phyloP scores from a whole-genome alignment of 441 rosid genomes.

The Melastoma candidum region DNA sequence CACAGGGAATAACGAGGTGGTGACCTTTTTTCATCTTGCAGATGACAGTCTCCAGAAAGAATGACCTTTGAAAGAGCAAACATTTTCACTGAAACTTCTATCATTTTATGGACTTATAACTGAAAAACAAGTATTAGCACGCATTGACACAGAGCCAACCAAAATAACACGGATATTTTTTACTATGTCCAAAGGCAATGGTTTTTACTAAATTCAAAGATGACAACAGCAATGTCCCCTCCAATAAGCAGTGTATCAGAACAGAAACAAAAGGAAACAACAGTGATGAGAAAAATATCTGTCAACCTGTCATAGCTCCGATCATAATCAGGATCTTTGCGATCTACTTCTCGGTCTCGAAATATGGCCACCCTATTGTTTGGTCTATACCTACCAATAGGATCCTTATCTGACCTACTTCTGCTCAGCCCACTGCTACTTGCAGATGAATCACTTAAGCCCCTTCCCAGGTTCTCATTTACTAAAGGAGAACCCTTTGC shows the following conservation, averaged over 20 bases:
- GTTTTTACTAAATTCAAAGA: too few species aligned
- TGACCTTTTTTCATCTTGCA: too few species aligned
- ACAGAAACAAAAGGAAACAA: background rate
- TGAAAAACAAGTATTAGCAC: too few species aligned
- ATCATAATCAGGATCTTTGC: conserved; percentile 79
- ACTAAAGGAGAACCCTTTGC: conserved; percentile 18
- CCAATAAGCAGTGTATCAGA: conserved; percentile 1
- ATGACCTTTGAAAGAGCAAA: too few species aligned
- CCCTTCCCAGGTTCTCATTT: conserved; percentile 30
- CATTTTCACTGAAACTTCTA: too few species aligned
- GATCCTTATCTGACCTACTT: conserved; percentile 59
- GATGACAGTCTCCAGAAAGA: too few species aligned
- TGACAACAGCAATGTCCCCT: background rate
- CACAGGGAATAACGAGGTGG: too few species aligned
- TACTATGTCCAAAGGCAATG: too few species aligned
- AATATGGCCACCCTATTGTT: conserved; percentile 65
- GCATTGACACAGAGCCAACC: too few species aligned
- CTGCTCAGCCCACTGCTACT: conserved; percentile 43
- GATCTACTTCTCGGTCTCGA: conserved; percentile 72
- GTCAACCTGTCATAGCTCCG: conserved; percentile 64
- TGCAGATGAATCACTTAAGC: conserved; percentile 40
- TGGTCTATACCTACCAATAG: conserved; percentile 42
- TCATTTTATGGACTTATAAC: too few species aligned
- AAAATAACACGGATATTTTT: too few species aligned
- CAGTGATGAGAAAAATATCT: background rate